Base-by-base conservation (phyloP, 2,329 filamentous ascomycete genomes). In the Trichophyton simii region DNA sequence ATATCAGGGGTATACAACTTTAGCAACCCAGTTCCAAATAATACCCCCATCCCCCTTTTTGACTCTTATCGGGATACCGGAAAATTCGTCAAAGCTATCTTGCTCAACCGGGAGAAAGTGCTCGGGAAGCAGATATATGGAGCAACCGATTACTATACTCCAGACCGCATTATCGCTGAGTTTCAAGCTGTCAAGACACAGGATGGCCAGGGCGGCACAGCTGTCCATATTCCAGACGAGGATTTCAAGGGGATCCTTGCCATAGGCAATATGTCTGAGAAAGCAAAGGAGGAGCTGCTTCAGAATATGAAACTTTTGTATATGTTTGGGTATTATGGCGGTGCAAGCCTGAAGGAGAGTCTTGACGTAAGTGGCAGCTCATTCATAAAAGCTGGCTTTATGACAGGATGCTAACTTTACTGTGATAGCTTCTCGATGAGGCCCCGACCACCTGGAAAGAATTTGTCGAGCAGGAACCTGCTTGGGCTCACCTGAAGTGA, bases 291-390 rank as follows among this genome's bases (percentile, higher is more conserved):
- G 18, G 82, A 84, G 68, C 61, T 83, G 67, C 70, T 79, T 38
- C 77, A 83, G 69, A 84, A 82, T 63, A 77, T 82, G 69, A 70
- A 77, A 46, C 72, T 84, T 55, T 69, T 83, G 62, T 73, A 78
- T 60, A 75, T 79, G 22, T 79, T 75, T 34, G 81, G 81, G 0
- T 84, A 84, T 65, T 84, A 76, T 66, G 77, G 75, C 3, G 78
- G 79, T 8, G 77, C 65, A 22, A 61, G 63, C 34, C 61, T 72
- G 22, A 64, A 66, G 7, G 64, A 67, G 4, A 71, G 66, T 25
- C 63, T 67, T 22, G 63, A 66, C 28, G 60, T 71, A 57, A 48
- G 72, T 18, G 68, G 69, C 57, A 22, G 34, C 13, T 38, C 11
- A 13, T 11, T 18, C 59, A 9, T 41, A 2, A 28, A 15, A 44